These are phyloP conservation scores for Symbiodinium pilosum DNA, from an alignment of 73 alveolate genomes.

Conservation along the genomic window DNA sequence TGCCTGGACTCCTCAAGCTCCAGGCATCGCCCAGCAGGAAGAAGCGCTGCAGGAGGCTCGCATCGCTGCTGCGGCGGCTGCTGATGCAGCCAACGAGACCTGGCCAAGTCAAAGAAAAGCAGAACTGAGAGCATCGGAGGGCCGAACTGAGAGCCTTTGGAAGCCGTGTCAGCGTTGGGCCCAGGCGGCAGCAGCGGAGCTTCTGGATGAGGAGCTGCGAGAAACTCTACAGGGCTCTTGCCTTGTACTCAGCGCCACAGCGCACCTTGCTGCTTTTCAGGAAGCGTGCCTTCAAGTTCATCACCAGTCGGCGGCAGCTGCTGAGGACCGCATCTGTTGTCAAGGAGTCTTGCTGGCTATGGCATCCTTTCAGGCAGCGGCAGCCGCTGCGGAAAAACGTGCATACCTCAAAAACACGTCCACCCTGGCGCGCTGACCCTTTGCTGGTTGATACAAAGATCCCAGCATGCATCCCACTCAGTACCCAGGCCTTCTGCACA, in stretches of 20 bases:
- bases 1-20: too few relatives aligned
- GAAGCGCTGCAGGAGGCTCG: slow-evolving; percentile 49
- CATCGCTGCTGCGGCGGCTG: slow-evolving; percentile 52
- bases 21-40: slow-evolving; percentile 68
- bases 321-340: background rate
- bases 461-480: background rate
- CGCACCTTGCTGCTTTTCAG: background rate
- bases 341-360: background rate
- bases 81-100: slow-evolving; percentile 45
- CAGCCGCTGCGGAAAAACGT: slow-evolving; percentile 69
- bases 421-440: background rate
- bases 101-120: too few relatives aligned
- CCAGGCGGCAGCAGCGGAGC: slow-evolving; percentile 57
- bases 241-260: background rate
- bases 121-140: too few relatives aligned
- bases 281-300: slow-evolving; percentile 47
- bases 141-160: background rate
- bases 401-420: background rate
- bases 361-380: slow-evolving; percentile 18
- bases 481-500: slow-evolving; percentile 32
- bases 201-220: slow-evolving; percentile 57
- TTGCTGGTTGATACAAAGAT: background rate
- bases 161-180: too few relatives aligned
- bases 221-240: background rate
- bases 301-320: slow-evolving; percentile 56